Base-by-base conservation (phyloP, 2,329 filamentous ascomycete genomes). In the Exophiala lecanii-corni region DNA sequence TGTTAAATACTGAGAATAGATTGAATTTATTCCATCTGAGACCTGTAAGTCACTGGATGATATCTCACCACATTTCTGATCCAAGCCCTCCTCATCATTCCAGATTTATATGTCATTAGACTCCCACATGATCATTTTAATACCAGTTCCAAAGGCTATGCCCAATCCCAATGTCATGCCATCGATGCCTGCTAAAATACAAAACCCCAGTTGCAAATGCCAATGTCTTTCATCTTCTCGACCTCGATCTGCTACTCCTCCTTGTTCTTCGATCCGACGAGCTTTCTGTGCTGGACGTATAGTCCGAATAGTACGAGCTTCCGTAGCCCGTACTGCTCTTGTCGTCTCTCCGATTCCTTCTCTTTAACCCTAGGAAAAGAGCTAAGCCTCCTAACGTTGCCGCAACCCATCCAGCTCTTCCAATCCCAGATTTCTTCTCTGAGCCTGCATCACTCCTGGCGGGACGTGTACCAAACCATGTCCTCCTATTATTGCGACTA, bases 331-430 rank as follows among this genome's bases (percentile, higher is more conserved):
- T 16, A 38, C 40, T 49, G 51, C 60, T 67, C 57, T 68, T 70
- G 38, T 67, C 63, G 12, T 64, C 59, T 21, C 42, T 45, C 16
- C 46, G 37, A 20, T 65, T 61, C 45, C 59, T 62, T 49, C 68
- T 63, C 59, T 64, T 69, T 55, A 73, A 43, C 5, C 70, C 71
- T 32, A 73, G 55, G 33, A 68, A 64, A 13, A 72, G 52, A 9
- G 69, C 69, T 44, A 73, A 50, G 9, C 64, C 66, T 36, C 66
- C 68, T 36, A 71, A 47, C 9, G 67, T 55, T 17, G 67, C 65
- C n/a, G 62, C 67, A 31, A 71, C 57, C 23, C 61, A 66, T 7
- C 61, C 67, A 47, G 62, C 57, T 26, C 60, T 62, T n/a, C 65
- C 62, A 44, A 66, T 57, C 32, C 61, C 61, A 16, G 48, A 51